Percentiles rank a stretch among this genome's conserved stretches.
These are phyloP conservation scores for Paracorniculantispora psalliotae DNA, from an alignment of 2,329 filamentous ascomycete species.

Conservation along the genomic window DNA sequence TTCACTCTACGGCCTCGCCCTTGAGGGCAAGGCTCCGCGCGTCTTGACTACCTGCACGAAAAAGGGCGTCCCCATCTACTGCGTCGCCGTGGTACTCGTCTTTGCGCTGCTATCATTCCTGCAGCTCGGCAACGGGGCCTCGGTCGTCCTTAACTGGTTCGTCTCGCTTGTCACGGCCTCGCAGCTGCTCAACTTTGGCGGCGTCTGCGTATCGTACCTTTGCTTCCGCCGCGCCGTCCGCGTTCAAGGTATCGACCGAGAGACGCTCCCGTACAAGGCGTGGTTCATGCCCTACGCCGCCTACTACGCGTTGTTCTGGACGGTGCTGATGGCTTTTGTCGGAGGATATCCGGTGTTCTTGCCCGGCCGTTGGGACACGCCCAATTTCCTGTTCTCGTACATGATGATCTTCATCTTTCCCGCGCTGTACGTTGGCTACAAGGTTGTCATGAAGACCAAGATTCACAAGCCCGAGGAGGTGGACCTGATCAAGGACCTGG, in stretches of 20 bases:
- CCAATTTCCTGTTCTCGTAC: slow-evolving; percentile 73
- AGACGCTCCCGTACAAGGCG: slow-evolving; percentile 65
- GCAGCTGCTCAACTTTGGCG: slow-evolving; percentile 67
- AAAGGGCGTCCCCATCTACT: slow-evolving; percentile 68
- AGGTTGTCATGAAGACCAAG: slow-evolving; percentile 60
- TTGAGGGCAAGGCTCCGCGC: slow-evolving; percentile 61
- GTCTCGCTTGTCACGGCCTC: slow-evolving; percentile 66
- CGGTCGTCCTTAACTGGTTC: slow-evolving; percentile 69
- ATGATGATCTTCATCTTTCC: slow-evolving; percentile 70
- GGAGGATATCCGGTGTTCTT: slow-evolving; percentile 74
- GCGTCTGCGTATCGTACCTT: slow-evolving; percentile 66
- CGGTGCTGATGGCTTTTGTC: slow-evolving; percentile 67
- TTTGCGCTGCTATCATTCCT: slow-evolving; percentile 70
- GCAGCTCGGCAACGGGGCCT: slow-evolving; percentile 60
- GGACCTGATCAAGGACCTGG: slow-evolving; percentile 58
- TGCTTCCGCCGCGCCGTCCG: slow-evolving; percentile 65
- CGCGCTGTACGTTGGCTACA: slow-evolving; percentile 65
- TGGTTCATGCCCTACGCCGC: slow-evolving; percentile 67
- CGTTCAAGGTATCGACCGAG: slow-evolving; percentile 63
- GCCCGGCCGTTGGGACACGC: slow-evolving; percentile 60
- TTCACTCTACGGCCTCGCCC: slow-evolving; percentile 62
- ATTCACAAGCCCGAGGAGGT: slow-evolving; percentile 52
- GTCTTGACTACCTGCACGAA: slow-evolving; percentile 57
- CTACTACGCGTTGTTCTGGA: slow-evolving; percentile 59
- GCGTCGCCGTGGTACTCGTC: slow-evolving; percentile 59